These are phyloP conservation scores for Dissophora ornata DNA, from an alignment of 192 early-diverging fungal genomes.

Conservation along the genomic window DNA sequence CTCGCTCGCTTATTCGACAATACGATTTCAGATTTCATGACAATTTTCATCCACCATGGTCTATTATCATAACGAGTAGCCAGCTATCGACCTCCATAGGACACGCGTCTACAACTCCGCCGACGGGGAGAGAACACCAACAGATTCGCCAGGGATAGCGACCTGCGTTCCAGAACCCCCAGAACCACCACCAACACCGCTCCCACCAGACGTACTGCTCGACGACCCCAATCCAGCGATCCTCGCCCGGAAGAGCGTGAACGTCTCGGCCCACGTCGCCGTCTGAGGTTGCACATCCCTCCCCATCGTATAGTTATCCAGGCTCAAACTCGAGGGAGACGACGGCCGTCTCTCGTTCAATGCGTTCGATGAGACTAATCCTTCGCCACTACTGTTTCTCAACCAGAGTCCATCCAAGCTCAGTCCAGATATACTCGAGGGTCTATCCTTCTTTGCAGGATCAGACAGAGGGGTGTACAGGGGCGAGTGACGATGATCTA, in stretches of 20 bases:
- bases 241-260: slow-evolving; percentile 27
- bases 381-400: neutral
- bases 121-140: slow-evolving; percentile 16
- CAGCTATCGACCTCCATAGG: no score
- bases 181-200: no score
- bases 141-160: neutral
- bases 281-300: slow-evolving; percentile 30
- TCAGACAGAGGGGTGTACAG: slow-evolving; percentile 16
- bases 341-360: neutral
- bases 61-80: no score
- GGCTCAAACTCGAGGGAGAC: slow-evolving; percentile 25
- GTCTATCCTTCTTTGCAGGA: slow-evolving; percentile 8
- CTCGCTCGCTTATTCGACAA: no score
- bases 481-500: slow-evolving; percentile 32
- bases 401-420: slow-evolving; percentile 31
- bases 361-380: neutral
- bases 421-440: slow-evolving; percentile 20
- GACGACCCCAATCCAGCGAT: slow-evolving; percentile 15
- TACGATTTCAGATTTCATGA: no score
- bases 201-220: neutral
- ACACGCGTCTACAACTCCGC: neutral
- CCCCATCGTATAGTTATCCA: slow-evolving; percentile 24
- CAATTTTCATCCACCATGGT: neutral
- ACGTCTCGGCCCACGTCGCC: slow-evolving; percentile 42
- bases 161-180: neutral